Conservation (phyloP, 1,139 yeast species). For the Debaryomyces sp. region DNA sequence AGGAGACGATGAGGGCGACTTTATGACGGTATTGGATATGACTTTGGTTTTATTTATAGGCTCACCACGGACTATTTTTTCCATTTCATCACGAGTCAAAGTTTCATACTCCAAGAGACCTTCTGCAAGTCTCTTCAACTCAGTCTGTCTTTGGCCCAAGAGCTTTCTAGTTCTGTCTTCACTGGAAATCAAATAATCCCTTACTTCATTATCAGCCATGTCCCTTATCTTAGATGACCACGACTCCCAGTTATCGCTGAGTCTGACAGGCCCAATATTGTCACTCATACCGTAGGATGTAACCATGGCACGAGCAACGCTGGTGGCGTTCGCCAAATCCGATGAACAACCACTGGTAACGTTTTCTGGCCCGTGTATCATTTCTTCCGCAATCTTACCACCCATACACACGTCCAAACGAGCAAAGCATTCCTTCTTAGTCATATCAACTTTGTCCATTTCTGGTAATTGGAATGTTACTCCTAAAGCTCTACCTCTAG, state of each 20-base stretch:
- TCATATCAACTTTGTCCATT: constrained; percentile 95
- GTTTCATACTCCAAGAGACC: constrained; percentile 96
- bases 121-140: constrained; percentile 84
- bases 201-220: constrained; percentile 89
- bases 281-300: constrained; percentile 97
- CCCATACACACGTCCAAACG: constrained; percentile 98
- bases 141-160: constrained; percentile 62
- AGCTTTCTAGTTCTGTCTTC: constrained; percentile 79
- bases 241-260: constrained; percentile 87
- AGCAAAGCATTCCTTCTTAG: constrained; percentile 87
- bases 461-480: constrained; percentile 97
- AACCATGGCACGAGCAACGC: constrained; percentile 95
- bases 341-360: constrained; percentile 95
- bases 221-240: constrained; percentile 92
- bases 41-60: constrained; percentile 65
- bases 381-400: constrained; percentile 95
- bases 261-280: constrained; percentile 85
- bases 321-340: constrained; percentile 87
- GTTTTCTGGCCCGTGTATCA: constrained; percentile 86
- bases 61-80: constrained; percentile 80
- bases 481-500: constrained; percentile 96
- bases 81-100: constrained; percentile 88
- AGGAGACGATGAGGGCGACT: constrained; percentile 26
- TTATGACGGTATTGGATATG: constrained; percentile 77
- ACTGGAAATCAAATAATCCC: constrained; percentile 69